phyloP scores from a whole-genome alignment of 345 rosid species.

The thale cress (Arabidopsis thaliana) region DNA sequence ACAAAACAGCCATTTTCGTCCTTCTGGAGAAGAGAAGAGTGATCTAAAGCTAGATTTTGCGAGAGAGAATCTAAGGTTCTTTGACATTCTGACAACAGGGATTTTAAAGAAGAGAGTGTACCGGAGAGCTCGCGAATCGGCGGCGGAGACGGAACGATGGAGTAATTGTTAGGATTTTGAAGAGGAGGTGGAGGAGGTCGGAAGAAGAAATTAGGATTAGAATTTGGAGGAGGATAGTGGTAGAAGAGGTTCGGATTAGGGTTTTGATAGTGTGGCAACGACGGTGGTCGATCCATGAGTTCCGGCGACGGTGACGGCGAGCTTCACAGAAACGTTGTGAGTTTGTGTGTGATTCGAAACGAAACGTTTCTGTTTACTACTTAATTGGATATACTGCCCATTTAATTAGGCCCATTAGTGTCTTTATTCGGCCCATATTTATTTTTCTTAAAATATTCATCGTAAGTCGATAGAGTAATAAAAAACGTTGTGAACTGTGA shows the following conservation, averaged over 20 bases:
- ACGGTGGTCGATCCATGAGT: conserved; percentile 43
- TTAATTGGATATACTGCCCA: background rate
- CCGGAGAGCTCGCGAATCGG: conserved; percentile 50
- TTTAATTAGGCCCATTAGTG: background rate
- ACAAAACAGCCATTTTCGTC: conserved; percentile 41
- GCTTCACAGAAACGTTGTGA: conserved; percentile 6
- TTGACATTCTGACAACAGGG: conserved; percentile 52
- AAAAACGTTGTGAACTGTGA: no score
- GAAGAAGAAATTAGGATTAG: conserved; percentile 41
- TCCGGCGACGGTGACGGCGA: conserved; percentile 45
- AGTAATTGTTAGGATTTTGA: conserved; percentile 35
- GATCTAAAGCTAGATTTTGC: conserved; percentile 44
- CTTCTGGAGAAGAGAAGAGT: conserved; percentile 40
- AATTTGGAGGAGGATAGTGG: conserved; percentile 36
- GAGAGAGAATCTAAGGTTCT: conserved; percentile 49
- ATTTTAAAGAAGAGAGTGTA: conserved; percentile 52
- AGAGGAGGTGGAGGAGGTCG: conserved; percentile 33
- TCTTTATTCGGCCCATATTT: background rate
- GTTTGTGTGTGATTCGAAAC: background rate
- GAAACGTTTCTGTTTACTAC: background rate
- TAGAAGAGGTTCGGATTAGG: conserved; percentile 37
- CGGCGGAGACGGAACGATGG: conserved; percentile 35
- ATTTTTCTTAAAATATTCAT: background rate
- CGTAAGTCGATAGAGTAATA: no score
- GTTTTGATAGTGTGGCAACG: conserved; percentile 39